A percentile compares a stretch with the other conserved stretches of the same genome.
phyloP scores from a whole-genome alignment of 257 asterid genomes.

The Cinchona pubescens region DNA sequence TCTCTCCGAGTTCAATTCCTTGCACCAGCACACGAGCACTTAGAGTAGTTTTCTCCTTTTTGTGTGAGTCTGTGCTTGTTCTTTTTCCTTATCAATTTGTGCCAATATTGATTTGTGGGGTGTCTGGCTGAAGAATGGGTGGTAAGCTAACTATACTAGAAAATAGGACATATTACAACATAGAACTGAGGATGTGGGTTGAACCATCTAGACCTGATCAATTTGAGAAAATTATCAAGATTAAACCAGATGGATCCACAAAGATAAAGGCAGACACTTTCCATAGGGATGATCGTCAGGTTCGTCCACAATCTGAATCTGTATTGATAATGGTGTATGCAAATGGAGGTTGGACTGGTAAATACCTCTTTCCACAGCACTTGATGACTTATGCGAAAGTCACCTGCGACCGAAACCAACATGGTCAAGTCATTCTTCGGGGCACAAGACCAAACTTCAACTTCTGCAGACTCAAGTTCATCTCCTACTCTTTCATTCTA shows the following conservation, averaged over 20 bases:
- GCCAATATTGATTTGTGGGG: no score
- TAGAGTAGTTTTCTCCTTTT: no score
- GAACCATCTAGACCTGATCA: neutral
- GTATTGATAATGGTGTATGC: neutral
- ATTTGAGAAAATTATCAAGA: neutral
- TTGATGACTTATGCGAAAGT: constrained; percentile 14
- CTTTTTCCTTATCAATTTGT: no score
- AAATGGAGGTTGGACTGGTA: constrained; percentile 3
- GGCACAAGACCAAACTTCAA: neutral
- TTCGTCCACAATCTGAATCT: neutral
- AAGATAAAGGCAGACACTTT: neutral
- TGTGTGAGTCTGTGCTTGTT: no score
- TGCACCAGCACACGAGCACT: no score
- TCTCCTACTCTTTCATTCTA: neutral
- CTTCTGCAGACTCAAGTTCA: neutral
- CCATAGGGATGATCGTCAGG: neutral
- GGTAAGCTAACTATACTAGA: neutral
- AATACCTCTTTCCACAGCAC: neutral
- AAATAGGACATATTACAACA: neutral
- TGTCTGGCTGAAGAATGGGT: neutral
- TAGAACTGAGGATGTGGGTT: neutral
- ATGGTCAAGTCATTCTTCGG: neutral
- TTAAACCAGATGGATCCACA: neutral
- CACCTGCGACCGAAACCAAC: constrained; percentile 9
- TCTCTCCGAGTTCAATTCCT: no score